Percentiles rank a stretch among this genome's conserved stretches.
phyloP scores from a whole-genome alignment of 768 basidiomycete genomes.

The Kwoniella dejecticola region DNA sequence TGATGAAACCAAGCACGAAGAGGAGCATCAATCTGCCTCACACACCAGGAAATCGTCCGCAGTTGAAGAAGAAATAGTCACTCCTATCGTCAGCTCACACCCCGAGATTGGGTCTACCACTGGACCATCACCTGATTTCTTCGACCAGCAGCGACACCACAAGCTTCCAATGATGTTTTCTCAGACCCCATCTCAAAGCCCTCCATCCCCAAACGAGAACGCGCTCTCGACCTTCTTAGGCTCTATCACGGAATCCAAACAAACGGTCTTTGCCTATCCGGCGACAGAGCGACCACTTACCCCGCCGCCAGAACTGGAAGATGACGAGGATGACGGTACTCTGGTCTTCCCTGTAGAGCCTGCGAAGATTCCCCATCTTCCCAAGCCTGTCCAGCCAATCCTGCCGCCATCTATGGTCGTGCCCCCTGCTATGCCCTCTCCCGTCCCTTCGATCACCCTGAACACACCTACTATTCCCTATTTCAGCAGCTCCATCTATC shows the following conservation, averaged over 20 bases:
- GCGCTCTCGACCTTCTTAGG: no score
- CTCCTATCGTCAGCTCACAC: no score
- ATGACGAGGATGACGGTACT: background rate
- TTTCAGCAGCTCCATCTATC: background rate
- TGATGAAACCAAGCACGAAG: no score
- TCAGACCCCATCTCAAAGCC: slow-evolving; percentile 9
- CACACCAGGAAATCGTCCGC: no score
- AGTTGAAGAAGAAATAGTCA: no score
- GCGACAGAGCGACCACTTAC: slow-evolving; percentile 7
- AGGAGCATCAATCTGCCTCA: no score
- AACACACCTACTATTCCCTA: background rate
- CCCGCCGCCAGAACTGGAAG: slow-evolving; percentile 3
- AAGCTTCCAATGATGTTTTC: background rate
- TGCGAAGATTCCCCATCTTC: background rate
- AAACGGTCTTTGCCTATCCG: background rate
- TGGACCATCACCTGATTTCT: no score
- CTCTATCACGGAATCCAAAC: background rate
- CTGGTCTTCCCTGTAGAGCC: slow-evolving; percentile 5
- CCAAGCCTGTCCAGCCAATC: background rate
- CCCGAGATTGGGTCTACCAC: background rate
- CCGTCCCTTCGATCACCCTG: slow-evolving; percentile 8
- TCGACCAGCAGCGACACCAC: no score
- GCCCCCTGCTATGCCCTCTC: background rate
- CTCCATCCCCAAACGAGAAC: background rate
- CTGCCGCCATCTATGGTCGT: background rate